Conservation (phyloP, 495 filamentous ascomycete genomes). For the Penicillium flavigenum region DNA sequence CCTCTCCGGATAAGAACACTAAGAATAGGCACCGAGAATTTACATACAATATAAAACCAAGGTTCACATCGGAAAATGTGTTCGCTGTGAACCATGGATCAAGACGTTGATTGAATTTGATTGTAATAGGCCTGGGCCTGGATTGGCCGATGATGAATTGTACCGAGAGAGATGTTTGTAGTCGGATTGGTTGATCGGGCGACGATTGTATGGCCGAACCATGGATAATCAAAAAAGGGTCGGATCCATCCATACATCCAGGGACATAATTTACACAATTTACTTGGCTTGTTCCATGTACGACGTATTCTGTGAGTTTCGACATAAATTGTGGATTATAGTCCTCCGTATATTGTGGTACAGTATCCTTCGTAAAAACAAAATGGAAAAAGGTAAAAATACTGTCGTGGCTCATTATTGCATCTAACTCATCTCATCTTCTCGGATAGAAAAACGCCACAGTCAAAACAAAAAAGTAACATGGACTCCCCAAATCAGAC, state of each 20-base stretch:
- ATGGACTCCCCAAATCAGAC: neutral
- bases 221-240: neutral
- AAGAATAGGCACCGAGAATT: neutral
- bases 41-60: neutral
- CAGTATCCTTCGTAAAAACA: neutral
- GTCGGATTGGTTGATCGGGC: neutral
- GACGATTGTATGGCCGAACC: neutral
- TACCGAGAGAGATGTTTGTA: neutral
- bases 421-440: constrained; percentile 1
- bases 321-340: neutral
- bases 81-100: neutral
- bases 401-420: constrained; percentile 2
- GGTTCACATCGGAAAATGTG: neutral
- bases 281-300: too few relatives aligned
- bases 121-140: neutral
- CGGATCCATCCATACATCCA: too few relatives aligned
- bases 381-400: neutral
- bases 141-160: neutral
- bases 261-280: too few relatives aligned
- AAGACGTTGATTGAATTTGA: neutral
- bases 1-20: neutral
- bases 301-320: too few relatives aligned
- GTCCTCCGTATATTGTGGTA: too few relatives aligned
- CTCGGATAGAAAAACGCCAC: neutral
- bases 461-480: neutral